Base-by-base conservation (phyloP, 345 rosid genomes). In the Gossypium bickii region DNA sequence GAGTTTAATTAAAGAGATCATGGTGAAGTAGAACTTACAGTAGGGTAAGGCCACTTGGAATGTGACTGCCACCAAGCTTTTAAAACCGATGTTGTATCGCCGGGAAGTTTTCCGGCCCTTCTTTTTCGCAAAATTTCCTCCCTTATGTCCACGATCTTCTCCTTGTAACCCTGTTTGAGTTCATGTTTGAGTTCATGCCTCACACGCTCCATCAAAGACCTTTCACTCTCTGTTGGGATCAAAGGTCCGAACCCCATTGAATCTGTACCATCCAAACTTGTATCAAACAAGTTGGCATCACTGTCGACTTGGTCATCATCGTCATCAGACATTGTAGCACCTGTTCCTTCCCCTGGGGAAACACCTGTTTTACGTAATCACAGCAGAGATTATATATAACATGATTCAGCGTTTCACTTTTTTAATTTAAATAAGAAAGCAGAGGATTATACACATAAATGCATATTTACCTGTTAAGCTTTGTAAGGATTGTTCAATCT, bases 41-140 rank as follows among this genome's bases (percentile, higher is more conserved):
- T 95, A 64, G 99, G 99, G 73, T 95, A 91, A 43, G 99, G 99
- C 99, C 98, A 95, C 80, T 95, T 95, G 9, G 94, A 82, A 82
- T 95, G 98, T 44, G 97, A 80, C 75, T 90, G 99, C 99, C 99
- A 95, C 99, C 99, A 93, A 25, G 91, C 58, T 84, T 93, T 95
- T 2, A 95, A 80, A 73, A 89, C 90, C 22, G 97, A 91, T 52
- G 99, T 95, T 4, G 98, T 93, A 73, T 93, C 99, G 9, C 98
- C 99, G 2, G 99, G 99, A 71, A 95, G 91, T 69, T 95, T 95
- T 60, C 99, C 98, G 1, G 99, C 99, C 80, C 99, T 83, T 85
- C 99, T 90, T 84, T 95, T 95, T 60, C 98, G 92, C 79, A 95
- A 49, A 76, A 95, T 95, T 87, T 95, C 99, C 83, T 95, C 99